These are phyloP conservation scores for Pezicula rhizophila DNA, from an alignment of 2,329 filamentous ascomycete genomes.

Conservation along the genomic window DNA sequence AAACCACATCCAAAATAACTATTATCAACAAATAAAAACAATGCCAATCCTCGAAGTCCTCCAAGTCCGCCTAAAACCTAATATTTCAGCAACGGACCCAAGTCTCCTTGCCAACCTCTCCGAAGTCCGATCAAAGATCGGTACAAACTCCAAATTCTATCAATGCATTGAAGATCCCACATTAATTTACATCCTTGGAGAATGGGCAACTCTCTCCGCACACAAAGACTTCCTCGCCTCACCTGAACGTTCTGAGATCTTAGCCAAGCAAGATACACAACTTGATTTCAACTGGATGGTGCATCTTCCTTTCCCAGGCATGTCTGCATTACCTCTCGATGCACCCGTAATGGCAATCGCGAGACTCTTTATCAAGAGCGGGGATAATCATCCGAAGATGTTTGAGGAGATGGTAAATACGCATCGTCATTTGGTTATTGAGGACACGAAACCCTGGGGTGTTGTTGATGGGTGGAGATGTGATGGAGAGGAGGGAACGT, in stretches of 20 bases:
- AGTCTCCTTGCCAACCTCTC: slow-evolving; percentile 6
- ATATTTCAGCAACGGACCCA: slow-evolving; percentile 4
- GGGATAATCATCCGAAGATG: neutral
- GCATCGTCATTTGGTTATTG: neutral
- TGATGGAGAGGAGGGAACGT: slow-evolving; percentile 7
- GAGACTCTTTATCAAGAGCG: slow-evolving; percentile 6
- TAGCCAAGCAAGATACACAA: slow-evolving; percentile 9
- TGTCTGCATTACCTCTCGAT: slow-evolving; percentile 6
- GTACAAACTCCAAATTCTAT: slow-evolving; percentile 13
- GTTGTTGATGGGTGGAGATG: slow-evolving; percentile 6
- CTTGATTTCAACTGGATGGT: slow-evolving; percentile 12
- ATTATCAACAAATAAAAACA: neutral
- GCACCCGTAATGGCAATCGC: slow-evolving; percentile 9
- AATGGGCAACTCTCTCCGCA: slow-evolving; percentile 8
- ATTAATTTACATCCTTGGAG: slow-evolving; percentile 12
- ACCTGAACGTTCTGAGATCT: slow-evolving; percentile 8
- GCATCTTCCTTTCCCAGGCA: slow-evolving; percentile 6
- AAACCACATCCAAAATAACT: too few relatives aligned
- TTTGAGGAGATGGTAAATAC: slow-evolving; percentile 1
- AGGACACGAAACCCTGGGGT: slow-evolving; percentile 1
- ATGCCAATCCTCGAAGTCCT: slow-evolving; percentile 15
- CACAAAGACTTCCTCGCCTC: slow-evolving; percentile 11
- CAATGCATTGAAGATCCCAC: slow-evolving; percentile 11
- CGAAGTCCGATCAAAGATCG: slow-evolving; percentile 3
- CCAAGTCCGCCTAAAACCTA: slow-evolving; percentile 9